phyloP scores from a whole-genome alignment of 176 grass and related monocot genomes.

The sorghum (Sorghum bicolor) region DNA sequence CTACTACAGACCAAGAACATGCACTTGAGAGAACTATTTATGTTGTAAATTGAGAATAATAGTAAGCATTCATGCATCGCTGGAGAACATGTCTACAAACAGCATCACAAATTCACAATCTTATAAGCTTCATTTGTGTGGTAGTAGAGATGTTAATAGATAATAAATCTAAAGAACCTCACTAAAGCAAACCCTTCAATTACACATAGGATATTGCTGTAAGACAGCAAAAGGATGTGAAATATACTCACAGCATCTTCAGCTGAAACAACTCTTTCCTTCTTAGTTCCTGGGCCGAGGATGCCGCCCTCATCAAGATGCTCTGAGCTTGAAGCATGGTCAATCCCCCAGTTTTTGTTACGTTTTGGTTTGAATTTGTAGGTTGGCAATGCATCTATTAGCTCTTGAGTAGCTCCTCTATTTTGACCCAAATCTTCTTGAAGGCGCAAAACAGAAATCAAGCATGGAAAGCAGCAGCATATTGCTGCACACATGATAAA shows the following conservation, averaged over 20 bases:
- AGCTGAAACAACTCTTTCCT: conserved; percentile 76
- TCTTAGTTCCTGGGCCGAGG: conserved; percentile 73
- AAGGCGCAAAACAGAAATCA: conserved; percentile 80
- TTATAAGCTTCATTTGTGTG: background rate
- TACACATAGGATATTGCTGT: conserved; percentile 14
- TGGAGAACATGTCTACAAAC: conserved; percentile 6
- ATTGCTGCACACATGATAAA: conserved; percentile 91
- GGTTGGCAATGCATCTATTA: conserved; percentile 76
- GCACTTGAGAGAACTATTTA: conserved; percentile 4
- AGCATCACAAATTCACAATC: background rate
- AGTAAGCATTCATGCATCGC: background rate
- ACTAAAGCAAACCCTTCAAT: background rate
- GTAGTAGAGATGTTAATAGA: background rate
- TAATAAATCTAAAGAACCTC: background rate
- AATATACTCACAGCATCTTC: conserved; percentile 92
- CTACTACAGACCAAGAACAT: conserved; percentile 22
- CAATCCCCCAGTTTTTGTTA: conserved; percentile 58
- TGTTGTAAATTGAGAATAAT: conserved; percentile 5
- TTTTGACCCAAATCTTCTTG: conserved; percentile 74
- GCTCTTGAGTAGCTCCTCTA: conserved; percentile 82
- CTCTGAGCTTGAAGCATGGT: conserved; percentile 52
- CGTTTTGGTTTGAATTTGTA: conserved; percentile 91
- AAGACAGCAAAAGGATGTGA: background rate
- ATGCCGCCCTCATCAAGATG: conserved; percentile 75
- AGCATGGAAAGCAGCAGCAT: conserved; percentile 97